phyloP scores from a whole-genome alignment of 2,329 filamentous ascomycete species.

The Aspergillus sp. region DNA sequence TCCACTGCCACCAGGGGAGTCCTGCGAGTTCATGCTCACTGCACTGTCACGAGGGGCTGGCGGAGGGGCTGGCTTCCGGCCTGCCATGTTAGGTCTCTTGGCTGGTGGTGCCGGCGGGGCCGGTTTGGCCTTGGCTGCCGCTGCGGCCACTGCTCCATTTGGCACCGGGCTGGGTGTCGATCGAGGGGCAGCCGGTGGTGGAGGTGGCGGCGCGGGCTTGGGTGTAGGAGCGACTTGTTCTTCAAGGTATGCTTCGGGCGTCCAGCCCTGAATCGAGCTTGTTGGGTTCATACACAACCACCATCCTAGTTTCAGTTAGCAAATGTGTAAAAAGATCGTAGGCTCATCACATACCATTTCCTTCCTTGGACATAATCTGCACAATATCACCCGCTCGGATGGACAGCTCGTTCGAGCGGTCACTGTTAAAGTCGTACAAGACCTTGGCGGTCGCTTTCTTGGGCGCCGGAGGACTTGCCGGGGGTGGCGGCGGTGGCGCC shows the following conservation, averaged over 20 bases:
- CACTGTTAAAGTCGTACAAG: conserved; percentile 84
- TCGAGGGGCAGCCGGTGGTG: conserved; percentile 42
- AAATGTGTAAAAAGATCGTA: background rate
- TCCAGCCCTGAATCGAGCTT: conserved; percentile 77
- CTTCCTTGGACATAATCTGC: conserved; percentile 88
- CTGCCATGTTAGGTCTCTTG: conserved; percentile 67
- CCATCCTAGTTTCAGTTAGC: conserved; percentile 64
- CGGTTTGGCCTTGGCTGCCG: conserved; percentile 57
- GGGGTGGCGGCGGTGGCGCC: conserved; percentile 64
- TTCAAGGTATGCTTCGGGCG: conserved; percentile 89
- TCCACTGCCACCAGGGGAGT: conserved; percentile 59
- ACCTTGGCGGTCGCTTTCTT: conserved; percentile 80
- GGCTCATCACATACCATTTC: conserved; percentile 66
- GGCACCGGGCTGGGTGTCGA: conserved; percentile 62
- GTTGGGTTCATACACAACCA: conserved; percentile 79
- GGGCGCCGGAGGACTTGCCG: conserved; percentile 54
- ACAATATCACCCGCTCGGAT: conserved; percentile 76
- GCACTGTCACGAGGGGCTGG: conserved; percentile 64
- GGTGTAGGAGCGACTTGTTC: conserved; percentile 58
- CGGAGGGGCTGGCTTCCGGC: conserved; percentile 65
- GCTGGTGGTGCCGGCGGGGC: conserved; percentile 72
- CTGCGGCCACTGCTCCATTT: conserved; percentile 35
- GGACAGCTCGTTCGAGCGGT: conserved; percentile 78
- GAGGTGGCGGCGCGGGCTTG: conserved; percentile 53
- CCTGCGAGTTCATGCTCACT: conserved; percentile 42